phyloP scores from a whole-genome alignment of 495 filamentous ascomycete genomes.

The Filosporella fistucella region DNA sequence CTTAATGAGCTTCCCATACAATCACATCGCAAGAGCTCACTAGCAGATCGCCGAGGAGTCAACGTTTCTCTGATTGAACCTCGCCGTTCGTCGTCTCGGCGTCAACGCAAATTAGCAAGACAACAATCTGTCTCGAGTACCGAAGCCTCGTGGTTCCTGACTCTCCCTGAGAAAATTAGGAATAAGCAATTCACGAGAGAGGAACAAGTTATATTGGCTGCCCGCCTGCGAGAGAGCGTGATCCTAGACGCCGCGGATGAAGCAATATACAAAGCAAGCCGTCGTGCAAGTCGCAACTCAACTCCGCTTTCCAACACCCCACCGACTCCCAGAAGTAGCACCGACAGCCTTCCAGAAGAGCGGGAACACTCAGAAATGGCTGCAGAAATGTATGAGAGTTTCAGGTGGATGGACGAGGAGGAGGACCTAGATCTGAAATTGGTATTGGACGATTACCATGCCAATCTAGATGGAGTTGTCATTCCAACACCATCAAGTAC shows the following conservation, averaged over 20 bases:
- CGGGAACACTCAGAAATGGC: slow-evolving; percentile 16
- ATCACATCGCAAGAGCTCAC: slow-evolving; percentile 16
- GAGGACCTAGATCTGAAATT: slow-evolving; percentile 69
- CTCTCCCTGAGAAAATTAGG: slow-evolving; percentile 66
- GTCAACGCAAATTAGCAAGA: slow-evolving; percentile 18
- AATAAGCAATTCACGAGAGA: slow-evolving; percentile 67
- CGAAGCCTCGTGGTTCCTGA: slow-evolving; percentile 69
- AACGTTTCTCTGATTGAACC: slow-evolving; percentile 18
- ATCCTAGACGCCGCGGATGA: slow-evolving; percentile 71
- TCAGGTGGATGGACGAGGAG: slow-evolving; percentile 78
- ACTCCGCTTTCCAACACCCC: slow-evolving; percentile 26
- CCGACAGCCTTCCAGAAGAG: slow-evolving; percentile 18
- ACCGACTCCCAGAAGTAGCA: slow-evolving; percentile 9
- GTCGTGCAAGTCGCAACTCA: slow-evolving; percentile 32
- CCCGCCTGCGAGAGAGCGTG: slow-evolving; percentile 47
- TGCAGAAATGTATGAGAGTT: slow-evolving; percentile 54
- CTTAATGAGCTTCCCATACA: slow-evolving; percentile 20
- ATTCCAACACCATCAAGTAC: slow-evolving; percentile 34
- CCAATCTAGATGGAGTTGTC: slow-evolving; percentile 34
- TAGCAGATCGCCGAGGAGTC: slow-evolving; percentile 22
- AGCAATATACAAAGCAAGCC: slow-evolving; percentile 49
- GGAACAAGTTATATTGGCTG: slow-evolving; percentile 61
- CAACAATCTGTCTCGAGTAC: slow-evolving; percentile 18
- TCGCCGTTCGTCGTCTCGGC: slow-evolving; percentile 18
- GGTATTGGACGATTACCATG: slow-evolving; percentile 48